A percentile compares a stretch with the other conserved stretches of the same genome.
Conservation (phyloP, 345 rosid genomes). For the Barbarea vulgaris region DNA sequence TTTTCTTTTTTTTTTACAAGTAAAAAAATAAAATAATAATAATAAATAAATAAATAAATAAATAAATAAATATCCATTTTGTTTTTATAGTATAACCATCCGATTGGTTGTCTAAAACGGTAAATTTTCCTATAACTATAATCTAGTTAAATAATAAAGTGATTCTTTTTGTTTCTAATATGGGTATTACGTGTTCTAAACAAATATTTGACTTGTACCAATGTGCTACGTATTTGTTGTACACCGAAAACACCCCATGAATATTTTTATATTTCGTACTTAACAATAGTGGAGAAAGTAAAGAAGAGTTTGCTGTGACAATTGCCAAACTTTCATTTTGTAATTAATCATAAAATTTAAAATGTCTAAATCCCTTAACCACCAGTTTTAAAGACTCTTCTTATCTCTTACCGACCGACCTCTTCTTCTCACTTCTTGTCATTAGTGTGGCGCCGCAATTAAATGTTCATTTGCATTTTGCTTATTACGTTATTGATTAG, state of each 20-base stretch:
- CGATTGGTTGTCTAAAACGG: neutral
- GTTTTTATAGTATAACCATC: neutral
- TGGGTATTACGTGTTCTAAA: conserved; percentile 24
- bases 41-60: too few species aligned
- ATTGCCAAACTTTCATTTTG: conserved; percentile 22
- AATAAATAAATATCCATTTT: too few species aligned
- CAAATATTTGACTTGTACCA: conserved; percentile 12
- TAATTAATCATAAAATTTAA: conserved; percentile 13
- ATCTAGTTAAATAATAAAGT: neutral
- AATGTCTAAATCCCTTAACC: conserved; percentile 30
- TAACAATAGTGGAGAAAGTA: neutral
- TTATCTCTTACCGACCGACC: conserved; percentile 36
- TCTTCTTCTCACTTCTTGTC: conserved; percentile 25
- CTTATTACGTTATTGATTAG: conserved; percentile 34
- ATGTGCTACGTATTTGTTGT: neutral
- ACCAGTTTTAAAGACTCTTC: neutral
- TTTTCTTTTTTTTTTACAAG: too few species aligned
- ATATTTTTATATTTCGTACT: neutral
- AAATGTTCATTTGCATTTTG: conserved; percentile 14
- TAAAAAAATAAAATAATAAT: too few species aligned
- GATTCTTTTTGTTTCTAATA: neutral
- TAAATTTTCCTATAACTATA: neutral
- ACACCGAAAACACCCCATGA: neutral
- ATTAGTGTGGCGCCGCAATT: conserved; percentile 34
- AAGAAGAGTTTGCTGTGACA: conserved; percentile 22